phyloP scores from a whole-genome alignment of 768 basidiomycete species.

The Cyclocybe aegerita region DNA sequence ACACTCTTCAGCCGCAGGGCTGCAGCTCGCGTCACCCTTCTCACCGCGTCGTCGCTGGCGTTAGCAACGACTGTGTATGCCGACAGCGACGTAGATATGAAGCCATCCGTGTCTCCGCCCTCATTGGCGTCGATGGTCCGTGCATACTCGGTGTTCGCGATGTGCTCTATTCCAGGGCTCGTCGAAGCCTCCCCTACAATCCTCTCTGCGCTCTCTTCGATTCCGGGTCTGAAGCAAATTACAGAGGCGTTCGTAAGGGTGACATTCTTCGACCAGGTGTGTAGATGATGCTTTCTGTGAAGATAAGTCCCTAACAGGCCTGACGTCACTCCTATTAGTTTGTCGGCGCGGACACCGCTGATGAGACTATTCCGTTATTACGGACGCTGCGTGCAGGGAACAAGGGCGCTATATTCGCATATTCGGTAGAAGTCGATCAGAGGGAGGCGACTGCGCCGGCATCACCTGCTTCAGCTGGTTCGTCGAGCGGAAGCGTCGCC shows the following conservation, averaged over 20 bases:
- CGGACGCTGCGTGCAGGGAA: conserved; percentile 59
- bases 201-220: conserved; percentile 47
- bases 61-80: conserved; percentile 11
- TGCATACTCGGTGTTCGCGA: conserved; percentile 78
- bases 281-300: conserved; percentile 9
- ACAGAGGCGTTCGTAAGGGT: conserved; percentile 68
- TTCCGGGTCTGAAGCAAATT: conserved; percentile 62
- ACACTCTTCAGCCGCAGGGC: conserved; percentile 7
- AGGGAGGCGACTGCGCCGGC: conserved; percentile 37
- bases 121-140: conserved; percentile 38
- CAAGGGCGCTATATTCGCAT: conserved; percentile 76
- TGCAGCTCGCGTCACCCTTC: conserved; percentile 10
- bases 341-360: conserved; percentile 84
- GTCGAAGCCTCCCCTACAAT: conserved; percentile 75
- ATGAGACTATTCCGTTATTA: conserved; percentile 65
- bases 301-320: background rate
- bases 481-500: conserved; percentile 1
- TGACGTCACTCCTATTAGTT: conserved; percentile 48
- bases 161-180: conserved; percentile 74
- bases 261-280: conserved; percentile 86
- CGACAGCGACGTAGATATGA: conserved; percentile 4
- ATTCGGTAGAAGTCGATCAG: conserved; percentile 85
- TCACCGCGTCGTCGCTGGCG: conserved; percentile 9
- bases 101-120: background rate
- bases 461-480: conserved; percentile 8